These are phyloP conservation scores for Penicillium sp. DNA, from an alignment of 2,329 filamentous ascomycete genomes.

Conservation along the genomic window DNA sequence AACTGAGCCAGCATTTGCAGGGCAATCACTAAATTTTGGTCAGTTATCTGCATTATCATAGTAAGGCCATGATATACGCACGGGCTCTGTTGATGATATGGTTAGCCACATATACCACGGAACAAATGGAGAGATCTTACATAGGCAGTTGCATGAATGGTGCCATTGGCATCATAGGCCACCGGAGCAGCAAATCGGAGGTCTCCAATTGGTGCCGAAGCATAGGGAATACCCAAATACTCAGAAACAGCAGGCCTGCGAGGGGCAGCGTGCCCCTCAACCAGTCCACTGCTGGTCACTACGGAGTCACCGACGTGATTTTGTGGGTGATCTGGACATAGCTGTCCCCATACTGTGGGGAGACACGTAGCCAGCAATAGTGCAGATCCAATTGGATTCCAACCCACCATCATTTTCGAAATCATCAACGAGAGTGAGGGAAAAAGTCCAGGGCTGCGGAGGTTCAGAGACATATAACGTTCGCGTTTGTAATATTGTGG, in stretches of 20 bases:
- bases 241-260: slow-evolving; percentile 19
- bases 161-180: slow-evolving; percentile 11
- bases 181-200: slow-evolving; percentile 29
- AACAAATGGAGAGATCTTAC: slow-evolving; percentile 1
- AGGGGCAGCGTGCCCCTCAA: slow-evolving; percentile 21
- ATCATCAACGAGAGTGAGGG: neutral
- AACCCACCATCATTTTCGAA: neutral
- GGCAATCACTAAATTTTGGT: slow-evolving; percentile 22
- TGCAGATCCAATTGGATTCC: slow-evolving; percentile 1
- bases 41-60: neutral
- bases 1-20: slow-evolving; percentile 15
- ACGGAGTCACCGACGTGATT: slow-evolving; percentile 10
- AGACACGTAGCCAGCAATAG: slow-evolving; percentile 2
- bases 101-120: neutral
- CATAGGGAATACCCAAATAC: slow-evolving; percentile 32
- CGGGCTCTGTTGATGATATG: slow-evolving; percentile 12
- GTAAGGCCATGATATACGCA: neutral
- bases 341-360: neutral
- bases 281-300: slow-evolving; percentile 23
- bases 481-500: neutral
- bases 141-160: slow-evolving; percentile 12
- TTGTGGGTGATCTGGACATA: neutral
- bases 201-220: slow-evolving; percentile 24
- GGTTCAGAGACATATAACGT: neutral
- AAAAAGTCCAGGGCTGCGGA: neutral